Evolutionary conservation across 176 grass and related monocot genomes (phyloP), one percentile per base, ranked within the genome.

Genomic region (Oryza glaberrima): DNA sequence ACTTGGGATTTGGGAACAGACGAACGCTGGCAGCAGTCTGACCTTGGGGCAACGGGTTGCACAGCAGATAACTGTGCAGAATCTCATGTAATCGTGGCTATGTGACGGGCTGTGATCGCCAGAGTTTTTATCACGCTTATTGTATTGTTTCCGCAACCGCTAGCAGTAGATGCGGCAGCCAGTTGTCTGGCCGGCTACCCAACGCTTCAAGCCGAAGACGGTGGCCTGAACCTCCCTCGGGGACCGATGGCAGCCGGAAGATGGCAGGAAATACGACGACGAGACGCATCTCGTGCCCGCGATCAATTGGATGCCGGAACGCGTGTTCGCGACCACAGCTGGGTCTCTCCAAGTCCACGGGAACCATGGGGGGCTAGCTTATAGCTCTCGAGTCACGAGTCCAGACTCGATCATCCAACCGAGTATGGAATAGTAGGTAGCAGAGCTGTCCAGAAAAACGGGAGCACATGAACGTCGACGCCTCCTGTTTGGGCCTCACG

Each of bases 401-500:
- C 68, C 32, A 67, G 44, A 54, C 61, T 5, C 11, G 0, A 46
- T 3, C 7, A 40, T 65, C 54, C 43, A 5, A 34, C 45, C n/a
- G 23, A 20, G 23, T 40, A 40, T 40, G 38, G 38, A 5, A 5
- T 36, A 20, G 23, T 7, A 11, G 58, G 6, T 30, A 16, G 5
- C 64, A 0, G 49, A 44, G 60, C 25, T 80, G 77, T 47, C 11
- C 49, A 46, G 16, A 13, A 10, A 23, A 58, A 14, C 7, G 43
- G 77, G 61, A 75, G 61, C 78, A 79, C 54, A 67, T 38, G 60
- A 52, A 28, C 43, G 49, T 64, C 79, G 80, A 43, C 65, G 73
- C 77, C 65, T 5, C 71, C 12, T 65, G 1, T 11, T 11, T 8
- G 19, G 54, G 19, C 54, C 6, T 81, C 41, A 75, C 52, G 54